Evolutionary conservation across 75 land plant genomes (phyloP), one percentile per base, ranked within the genome.

Genomic region (Pinus albicaulis): DNA sequence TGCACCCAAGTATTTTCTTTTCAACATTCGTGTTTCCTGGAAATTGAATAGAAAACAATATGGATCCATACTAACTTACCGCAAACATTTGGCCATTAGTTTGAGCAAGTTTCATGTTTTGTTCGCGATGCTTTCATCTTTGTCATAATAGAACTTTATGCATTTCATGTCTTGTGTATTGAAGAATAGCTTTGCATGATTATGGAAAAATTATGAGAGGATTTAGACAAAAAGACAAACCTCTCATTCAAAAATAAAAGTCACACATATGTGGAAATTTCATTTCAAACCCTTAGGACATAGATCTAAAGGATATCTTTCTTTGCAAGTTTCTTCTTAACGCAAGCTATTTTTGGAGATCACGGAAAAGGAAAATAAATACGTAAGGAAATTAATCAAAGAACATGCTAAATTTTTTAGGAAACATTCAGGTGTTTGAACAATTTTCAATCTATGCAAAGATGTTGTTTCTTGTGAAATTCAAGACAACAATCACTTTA

Each of bases 61-160:
- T 41, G 23, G 52, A 25, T 15, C 17, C 15, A 53, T 72, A 55
- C 73, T 44, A 23, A 72, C 73, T 57, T n/a, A n/a, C n/a, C n/a
- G 73, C 57, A 55, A 72, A 72, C 57, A 72, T 72, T 25, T 72
- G 73, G 56, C 73, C 73, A 72, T 72, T 72, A 23, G 73, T 25
- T 25, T 72, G 73, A 72, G 57, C 10, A n/a, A 72, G 57, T 12
- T 72, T 57, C 56, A 44, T 22, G 57, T 72, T 72, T 72, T 72
- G 73, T 44, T 72, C n/a, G 73, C 1, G 56, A 48, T 52, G 57
- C 14, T 53, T 72, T 72, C 56, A 44, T 22, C 5, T 41, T 44
- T 13, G 52, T n/a, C n/a, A n/a, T n/a, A n/a, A n/a, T 22, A 52
- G 11, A 12, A 44, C 31, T 72, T 72, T 72, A 53, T 72, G 73